Evolutionary conservation across 177 flowering plant genomes (phyloP), one percentile per base, ranked within the genome.

Genomic region (Tripterygium wilfordii): DNA sequence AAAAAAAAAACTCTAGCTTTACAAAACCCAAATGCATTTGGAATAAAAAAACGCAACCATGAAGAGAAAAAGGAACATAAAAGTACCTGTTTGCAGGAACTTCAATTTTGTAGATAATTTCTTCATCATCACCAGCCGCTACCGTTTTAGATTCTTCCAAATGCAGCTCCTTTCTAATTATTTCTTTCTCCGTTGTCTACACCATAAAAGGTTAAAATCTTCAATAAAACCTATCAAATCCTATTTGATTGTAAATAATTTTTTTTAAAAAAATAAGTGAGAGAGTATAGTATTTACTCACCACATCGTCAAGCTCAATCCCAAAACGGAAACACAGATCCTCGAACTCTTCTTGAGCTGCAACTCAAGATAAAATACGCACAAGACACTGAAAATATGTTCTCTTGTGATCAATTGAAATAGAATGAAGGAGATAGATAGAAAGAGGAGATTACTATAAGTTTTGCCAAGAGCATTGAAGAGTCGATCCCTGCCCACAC

Each of bases 271-370:
- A 49, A 20, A 10, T 5, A 41, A 15, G 50, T 4, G 15, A 38
- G 29, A 16, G 1, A 26, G 1, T 43, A n/a, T n/a, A n/a, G n/a
- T n/a, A n/a, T n/a, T n/a, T n/a, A n/a, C 92, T 67, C 64, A 88
- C 98, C 30, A 89, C 91, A 43, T 89, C 99, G 41, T 94, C 99
- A 13, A 94, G 96, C 68, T 94, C 99, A 32, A 94, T 77, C 0
- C 99, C 99, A 48, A 79, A 86, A 4, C 76, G 50, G 65, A 81
- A 79, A 66, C 99, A 89, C 12, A 89, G 65, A 19, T 84, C 85
- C 19, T 89, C 99, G 31, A 94, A 94, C 66, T 84, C 97, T 37
- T 81, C 87, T 54, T 82, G 70, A 0, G 88, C 98, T 88, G 58
- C 29, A 9, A 53, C 28, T 30, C 0, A 30, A 10, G 12, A 12